Evolutionary conservation across 2,329 filamentous ascomycete genomes (phyloP).

Genomic region (Colletotrichum somersetense): DNA sequence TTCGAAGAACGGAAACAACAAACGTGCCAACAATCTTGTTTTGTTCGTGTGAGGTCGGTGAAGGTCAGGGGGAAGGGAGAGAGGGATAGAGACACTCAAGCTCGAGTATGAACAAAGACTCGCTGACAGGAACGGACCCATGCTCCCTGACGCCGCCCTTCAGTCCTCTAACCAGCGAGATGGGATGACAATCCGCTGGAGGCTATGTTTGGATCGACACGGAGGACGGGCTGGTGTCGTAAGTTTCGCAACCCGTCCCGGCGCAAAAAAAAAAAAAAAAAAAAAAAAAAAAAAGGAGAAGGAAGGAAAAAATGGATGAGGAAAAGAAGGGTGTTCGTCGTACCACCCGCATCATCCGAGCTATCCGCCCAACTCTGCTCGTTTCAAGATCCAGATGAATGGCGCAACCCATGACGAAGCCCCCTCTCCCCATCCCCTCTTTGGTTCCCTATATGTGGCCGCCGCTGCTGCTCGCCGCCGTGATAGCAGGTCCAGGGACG

Average conservation of each 20-base stretch:
- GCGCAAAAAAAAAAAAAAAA: neutral
- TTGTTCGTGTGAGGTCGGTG: slow-evolving; percentile 23
- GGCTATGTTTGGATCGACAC: slow-evolving; percentile 17
- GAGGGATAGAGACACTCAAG: neutral
- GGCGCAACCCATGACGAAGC: slow-evolving; percentile 37
- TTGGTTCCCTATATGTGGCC: slow-evolving; percentile 1
- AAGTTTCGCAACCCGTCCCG: slow-evolving; percentile 6
- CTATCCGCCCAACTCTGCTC: slow-evolving; percentile 34
- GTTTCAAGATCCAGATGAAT: slow-evolving; percentile 38
- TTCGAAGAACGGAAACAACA: slow-evolving; percentile 19
- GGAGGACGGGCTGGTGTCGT: slow-evolving; percentile 1
- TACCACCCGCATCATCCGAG: slow-evolving; percentile 31
- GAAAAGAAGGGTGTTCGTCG: slow-evolving; percentile 28
- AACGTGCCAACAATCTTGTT: slow-evolving; percentile 23
- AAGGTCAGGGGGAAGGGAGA: neutral
- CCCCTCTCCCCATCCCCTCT: neutral
- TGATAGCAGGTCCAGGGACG: slow-evolving; percentile 10
- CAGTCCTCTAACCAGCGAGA: slow-evolving; percentile 2
- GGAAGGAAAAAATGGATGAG: neutral
- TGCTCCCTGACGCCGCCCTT: slow-evolving; percentile 6
- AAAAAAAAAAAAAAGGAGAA: neutral
- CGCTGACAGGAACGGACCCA: neutral
- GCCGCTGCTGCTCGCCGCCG: neutral
- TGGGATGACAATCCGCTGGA: slow-evolving; percentile 34
- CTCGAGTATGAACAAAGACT: neutral